Evolutionary conservation across 2,329 filamentous ascomycete species (phyloP).

Genomic region (Diaporthe vexans): DNA sequence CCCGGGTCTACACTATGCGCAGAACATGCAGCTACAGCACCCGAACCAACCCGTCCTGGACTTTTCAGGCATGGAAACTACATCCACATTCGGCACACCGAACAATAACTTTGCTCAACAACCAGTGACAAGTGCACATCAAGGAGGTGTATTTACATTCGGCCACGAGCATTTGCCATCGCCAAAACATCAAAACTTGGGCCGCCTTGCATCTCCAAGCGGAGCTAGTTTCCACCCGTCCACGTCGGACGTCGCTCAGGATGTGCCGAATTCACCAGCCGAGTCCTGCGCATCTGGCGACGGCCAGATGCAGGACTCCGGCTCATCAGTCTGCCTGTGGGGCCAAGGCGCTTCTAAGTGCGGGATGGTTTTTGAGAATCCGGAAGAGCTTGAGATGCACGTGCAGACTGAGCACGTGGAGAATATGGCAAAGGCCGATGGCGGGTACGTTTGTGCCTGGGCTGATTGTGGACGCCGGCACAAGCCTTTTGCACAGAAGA

Average conservation of each 20-base stretch:
- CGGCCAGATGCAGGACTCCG: constrained; percentile 4
- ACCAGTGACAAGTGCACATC: background rate
- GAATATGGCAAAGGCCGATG: constrained; percentile 20
- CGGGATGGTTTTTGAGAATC: constrained; percentile 34
- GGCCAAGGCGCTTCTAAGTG: constrained; percentile 12
- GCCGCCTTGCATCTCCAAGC: background rate
- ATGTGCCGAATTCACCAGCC: constrained; percentile 5
- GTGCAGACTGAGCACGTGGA: constrained; percentile 41
- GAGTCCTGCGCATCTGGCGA: constrained; percentile 11
- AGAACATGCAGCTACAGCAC: constrained; percentile 25
- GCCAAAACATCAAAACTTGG: background rate
- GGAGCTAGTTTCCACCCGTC: constrained; percentile 12
- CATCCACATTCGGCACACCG: background rate
- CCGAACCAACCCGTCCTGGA: background rate
- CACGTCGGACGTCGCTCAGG: background rate
- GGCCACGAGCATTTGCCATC: constrained; percentile 1
- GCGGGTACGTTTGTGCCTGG: constrained; percentile 37
- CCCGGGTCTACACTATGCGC: constrained; percentile 11
- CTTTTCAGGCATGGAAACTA: constrained; percentile 12
- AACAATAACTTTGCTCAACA: constrained; percentile 15
- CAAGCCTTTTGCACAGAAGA: constrained; percentile 69
- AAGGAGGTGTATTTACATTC: constrained; percentile 1
- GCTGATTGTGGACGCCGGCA: constrained; percentile 59
- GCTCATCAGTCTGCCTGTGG: constrained; percentile 31
- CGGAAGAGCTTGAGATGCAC: constrained; percentile 40